These are phyloP conservation scores for Amphichorda felina DNA, from an alignment of 2,329 filamentous ascomycete genomes.

Conservation along the genomic window DNA sequence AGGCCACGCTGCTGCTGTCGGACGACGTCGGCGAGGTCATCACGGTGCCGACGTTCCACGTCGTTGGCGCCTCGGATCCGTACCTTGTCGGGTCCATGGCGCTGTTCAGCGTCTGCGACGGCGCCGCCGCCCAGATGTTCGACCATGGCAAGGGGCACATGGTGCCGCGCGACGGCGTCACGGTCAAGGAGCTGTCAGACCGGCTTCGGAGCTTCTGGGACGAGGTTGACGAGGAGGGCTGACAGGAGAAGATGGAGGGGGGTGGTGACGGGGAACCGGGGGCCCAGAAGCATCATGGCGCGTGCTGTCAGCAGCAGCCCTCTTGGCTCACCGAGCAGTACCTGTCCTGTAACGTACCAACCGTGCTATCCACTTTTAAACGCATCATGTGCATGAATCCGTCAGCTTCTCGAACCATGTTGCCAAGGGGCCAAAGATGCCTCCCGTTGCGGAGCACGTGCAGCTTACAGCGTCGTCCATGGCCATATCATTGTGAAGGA, in stretches of 20 bases:
- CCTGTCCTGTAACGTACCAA: too few species aligned
- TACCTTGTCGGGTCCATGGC: slow-evolving; percentile 46
- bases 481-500: too few species aligned
- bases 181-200: slow-evolving; percentile 23
- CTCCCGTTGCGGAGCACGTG: too few species aligned
- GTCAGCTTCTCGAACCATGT: too few species aligned
- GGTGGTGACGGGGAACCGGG: background rate
- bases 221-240: background rate
- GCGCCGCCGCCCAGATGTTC: slow-evolving; percentile 43
- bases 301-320: too few species aligned
- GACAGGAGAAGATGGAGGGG: background rate
- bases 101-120: slow-evolving; percentile 47
- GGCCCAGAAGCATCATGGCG: background rate
- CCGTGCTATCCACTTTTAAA: too few species aligned
- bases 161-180: slow-evolving; percentile 36
- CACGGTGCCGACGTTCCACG: slow-evolving; percentile 35
- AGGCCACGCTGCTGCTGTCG: slow-evolving; percentile 27
- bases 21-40: slow-evolving; percentile 33
- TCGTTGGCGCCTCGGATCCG: slow-evolving; percentile 40
- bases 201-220: background rate
- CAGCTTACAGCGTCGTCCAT: too few species aligned
- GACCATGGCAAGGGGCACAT: slow-evolving; percentile 54
- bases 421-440: too few species aligned
- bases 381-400: too few species aligned
- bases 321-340: too few species aligned